phyloP scores from a whole-genome alignment of 2,329 filamentous ascomycete genomes.

The Claviceps citrina region DNA sequence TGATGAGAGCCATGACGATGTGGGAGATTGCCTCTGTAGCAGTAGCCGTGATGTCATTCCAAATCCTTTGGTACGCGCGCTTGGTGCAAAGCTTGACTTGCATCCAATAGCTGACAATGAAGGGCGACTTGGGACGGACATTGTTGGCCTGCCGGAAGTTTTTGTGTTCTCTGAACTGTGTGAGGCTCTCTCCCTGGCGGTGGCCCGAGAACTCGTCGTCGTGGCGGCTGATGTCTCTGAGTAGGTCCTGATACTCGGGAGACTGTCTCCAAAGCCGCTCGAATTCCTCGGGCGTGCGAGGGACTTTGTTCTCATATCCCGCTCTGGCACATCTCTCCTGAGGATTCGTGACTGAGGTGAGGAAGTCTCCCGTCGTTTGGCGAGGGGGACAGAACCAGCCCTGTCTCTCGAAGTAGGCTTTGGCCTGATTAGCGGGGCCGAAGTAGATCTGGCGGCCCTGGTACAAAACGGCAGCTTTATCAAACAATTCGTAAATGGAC shows the following conservation, averaged over 20 bases:
- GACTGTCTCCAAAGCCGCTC: constrained; percentile 33
- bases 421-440: constrained; percentile 44
- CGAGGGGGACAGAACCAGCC: constrained; percentile 53
- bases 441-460: constrained; percentile 68
- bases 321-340: constrained; percentile 37
- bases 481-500: constrained; percentile 55
- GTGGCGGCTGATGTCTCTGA: constrained; percentile 34
- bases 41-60: constrained; percentile 34
- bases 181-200: constrained; percentile 21
- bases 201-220: constrained; percentile 30
- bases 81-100: constrained; percentile 36
- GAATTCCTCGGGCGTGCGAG: constrained; percentile 56
- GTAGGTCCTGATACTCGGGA: constrained; percentile 25
- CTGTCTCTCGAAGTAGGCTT: constrained; percentile 49
- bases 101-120: constrained; percentile 39
- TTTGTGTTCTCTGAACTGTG: constrained; percentile 32
- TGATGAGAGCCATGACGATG: constrained; percentile 41
- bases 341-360: constrained; percentile 54
- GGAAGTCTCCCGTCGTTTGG: constrained; percentile 54
- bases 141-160: constrained; percentile 35
- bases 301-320: constrained; percentile 46
- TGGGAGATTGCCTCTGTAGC: constrained; percentile 30
- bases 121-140: constrained; percentile 38
- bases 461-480: constrained; percentile 61
- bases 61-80: constrained; percentile 36